Base-by-base conservation (phyloP, 768 basidiomycete species). In the Leccinum aurantiacum region DNA sequence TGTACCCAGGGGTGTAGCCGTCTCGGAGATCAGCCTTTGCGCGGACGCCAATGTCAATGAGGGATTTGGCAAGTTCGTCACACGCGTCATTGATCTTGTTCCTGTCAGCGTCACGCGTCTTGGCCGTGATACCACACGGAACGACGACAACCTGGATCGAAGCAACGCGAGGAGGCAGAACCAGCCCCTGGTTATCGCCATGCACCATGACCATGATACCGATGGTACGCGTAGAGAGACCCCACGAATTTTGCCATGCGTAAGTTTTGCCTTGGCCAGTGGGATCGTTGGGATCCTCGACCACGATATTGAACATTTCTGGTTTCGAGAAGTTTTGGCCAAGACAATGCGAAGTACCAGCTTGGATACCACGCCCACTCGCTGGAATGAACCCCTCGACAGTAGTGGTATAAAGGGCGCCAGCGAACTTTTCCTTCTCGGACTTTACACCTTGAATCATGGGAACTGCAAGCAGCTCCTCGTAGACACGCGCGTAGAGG, bases 161-260 rank as follows among this genome's bases (percentile, higher is more conserved):
- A n/a, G 97, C 96, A 35, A 99, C 96, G 10, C 93, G 83, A 62
- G 97, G 97, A n/a, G 97, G 97, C 57, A 98, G 86, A 13, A 98
- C 95, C 65, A 99, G 77, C 15, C 97, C 97, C 70, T 97, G 92
- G 73, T 99, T 94, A 74, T 99, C 97, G 35, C 96, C 95, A 71
- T 99, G 96, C 6, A 93, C 87, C 97, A 99, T 99, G 67, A 97
- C 95, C 96, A 98, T 98, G 58, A 98, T 92, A 70, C 97, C 97
- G 67, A 99, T 93, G 27, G 91, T 85, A 59, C 97, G 82, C n/a
- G 96, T 98, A 51, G 91, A 93, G 56, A 98, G 78, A 69, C 97
- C 97, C 97, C 97, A 98, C 35, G 93, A 95, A 77, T 98, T 99
- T 76, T 98, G 96, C 94, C 95, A 98, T 11, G 94, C 95, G 64